Percentiles rank a stretch among this genome's conserved stretches.
Evolutionary conservation across 2,329 filamentous ascomycete species (phyloP).

Genomic region (Aspergillus chevalieri): DNA sequence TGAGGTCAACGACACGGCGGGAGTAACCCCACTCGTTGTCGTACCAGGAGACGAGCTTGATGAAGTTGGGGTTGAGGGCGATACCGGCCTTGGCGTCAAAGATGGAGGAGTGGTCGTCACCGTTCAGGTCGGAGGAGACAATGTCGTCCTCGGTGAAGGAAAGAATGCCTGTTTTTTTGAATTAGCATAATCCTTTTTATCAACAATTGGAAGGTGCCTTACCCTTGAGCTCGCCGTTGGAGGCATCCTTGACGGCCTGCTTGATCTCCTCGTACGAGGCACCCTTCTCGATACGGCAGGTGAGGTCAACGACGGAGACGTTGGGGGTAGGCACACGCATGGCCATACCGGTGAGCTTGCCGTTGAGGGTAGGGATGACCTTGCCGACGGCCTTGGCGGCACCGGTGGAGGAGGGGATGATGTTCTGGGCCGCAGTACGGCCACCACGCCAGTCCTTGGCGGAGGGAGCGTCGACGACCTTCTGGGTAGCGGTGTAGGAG

Average conservation of each 20-base stretch:
- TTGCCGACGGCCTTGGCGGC: slow-evolving; percentile 99
- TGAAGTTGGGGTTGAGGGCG: slow-evolving; percentile 94
- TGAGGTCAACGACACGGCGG: slow-evolving; percentile 82
- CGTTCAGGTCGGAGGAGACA: slow-evolving; percentile 89
- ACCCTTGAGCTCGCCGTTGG: slow-evolving; percentile 82
- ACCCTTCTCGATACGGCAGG: slow-evolving; percentile 84
- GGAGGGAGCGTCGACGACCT: slow-evolving; percentile 97
- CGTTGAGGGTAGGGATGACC: slow-evolving; percentile 95
- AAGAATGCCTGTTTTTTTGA: slow-evolving; percentile 61
- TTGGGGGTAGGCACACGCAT: slow-evolving; percentile 99
- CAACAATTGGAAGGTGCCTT: not conserved
- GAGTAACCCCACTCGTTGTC: slow-evolving; percentile 99
- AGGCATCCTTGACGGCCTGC: slow-evolving; percentile 77
- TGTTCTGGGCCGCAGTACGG: slow-evolving; percentile 98
- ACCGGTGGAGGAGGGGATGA: slow-evolving; percentile 98
- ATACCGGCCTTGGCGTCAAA: slow-evolving; percentile 99
- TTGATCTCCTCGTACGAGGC: slow-evolving; percentile 78
- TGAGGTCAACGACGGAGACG: slow-evolving; percentile 98
- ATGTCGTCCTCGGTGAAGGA: slow-evolving; percentile 96
- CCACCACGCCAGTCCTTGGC: slow-evolving; percentile 99
- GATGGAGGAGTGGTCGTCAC: slow-evolving; percentile 90
- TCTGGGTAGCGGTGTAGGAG: slow-evolving; percentile 99
- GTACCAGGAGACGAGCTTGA: slow-evolving; percentile 98
- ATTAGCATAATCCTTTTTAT: not conserved
- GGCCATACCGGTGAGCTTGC: slow-evolving; percentile 99